Evolutionary conservation across 495 filamentous ascomycete genomes (phyloP).

Genomic region (Clohesyomyces aquaticus): DNA sequence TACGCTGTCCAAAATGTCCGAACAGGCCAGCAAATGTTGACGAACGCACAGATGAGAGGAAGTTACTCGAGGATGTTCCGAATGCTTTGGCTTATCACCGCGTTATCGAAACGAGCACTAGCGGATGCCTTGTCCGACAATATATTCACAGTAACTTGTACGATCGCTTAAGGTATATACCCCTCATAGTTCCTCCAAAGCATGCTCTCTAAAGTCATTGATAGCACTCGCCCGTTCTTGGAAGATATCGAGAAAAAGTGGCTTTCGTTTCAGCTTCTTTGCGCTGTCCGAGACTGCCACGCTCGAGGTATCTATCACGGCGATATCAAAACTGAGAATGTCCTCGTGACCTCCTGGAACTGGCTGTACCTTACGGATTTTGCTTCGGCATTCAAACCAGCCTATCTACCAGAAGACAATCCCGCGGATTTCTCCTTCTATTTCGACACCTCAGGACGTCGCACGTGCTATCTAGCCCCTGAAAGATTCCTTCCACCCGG

Average conservation of each 20-base stretch:
- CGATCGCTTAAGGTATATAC: conserved; percentile 77
- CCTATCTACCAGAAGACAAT: conserved; percentile 93
- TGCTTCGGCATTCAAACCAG: conserved; percentile 92
- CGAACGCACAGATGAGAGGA: conserved; percentile 70
- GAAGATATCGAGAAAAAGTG: conserved; percentile 99
- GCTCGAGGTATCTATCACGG: conserved; percentile 90
- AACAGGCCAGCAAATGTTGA: conserved; percentile 8
- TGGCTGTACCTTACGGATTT: conserved; percentile 98
- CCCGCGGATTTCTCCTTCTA: conserved; percentile 97
- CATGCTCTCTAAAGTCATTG: not conserved
- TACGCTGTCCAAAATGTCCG: conserved; percentile 50
- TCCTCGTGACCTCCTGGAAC: conserved; percentile 97
- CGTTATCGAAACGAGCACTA: conserved; percentile 83
- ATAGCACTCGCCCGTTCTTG: conserved; percentile 89
- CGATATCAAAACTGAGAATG: conserved; percentile 98
- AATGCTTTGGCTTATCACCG: conserved; percentile 92
- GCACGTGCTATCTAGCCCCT: conserved; percentile 96
- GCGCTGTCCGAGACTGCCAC: conserved; percentile 91
- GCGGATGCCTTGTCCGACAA: conserved; percentile 94
- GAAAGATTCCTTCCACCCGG: conserved; percentile 82
- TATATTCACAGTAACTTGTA: conserved; percentile 96
- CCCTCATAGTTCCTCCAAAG: not conserved
- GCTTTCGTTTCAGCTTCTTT: conserved; percentile 95
- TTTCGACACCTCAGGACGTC: conserved; percentile 87
- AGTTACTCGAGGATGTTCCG: conserved; percentile 76